Percentiles rank a stretch among this genome's conserved stretches.
phyloP scores from a whole-genome alignment of 2,329 filamentous ascomycete species.

The Botrytis hyacinthi region DNA sequence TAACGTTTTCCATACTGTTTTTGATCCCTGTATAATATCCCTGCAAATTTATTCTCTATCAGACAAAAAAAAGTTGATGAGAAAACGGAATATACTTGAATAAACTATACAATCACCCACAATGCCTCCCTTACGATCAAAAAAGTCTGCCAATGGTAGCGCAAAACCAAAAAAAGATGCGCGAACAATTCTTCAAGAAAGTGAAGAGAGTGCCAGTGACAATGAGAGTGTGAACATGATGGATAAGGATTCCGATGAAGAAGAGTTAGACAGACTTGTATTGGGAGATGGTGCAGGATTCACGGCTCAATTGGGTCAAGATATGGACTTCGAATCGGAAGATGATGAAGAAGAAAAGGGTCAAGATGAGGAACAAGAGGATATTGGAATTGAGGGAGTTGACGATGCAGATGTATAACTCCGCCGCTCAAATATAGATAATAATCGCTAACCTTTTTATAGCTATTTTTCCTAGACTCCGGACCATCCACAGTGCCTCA shows the following conservation, averaged over 20 bases:
- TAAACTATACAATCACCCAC: slow-evolving; percentile 8
- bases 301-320: slow-evolving; percentile 65
- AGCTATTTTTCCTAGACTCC: slow-evolving; percentile 43
- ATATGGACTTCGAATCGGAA: slow-evolving; percentile 41
- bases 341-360: slow-evolving; percentile 35
- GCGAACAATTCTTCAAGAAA: slow-evolving; percentile 15
- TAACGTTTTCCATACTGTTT: neutral
- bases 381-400: slow-evolving; percentile 58
- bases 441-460: slow-evolving; percentile 21
- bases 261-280: slow-evolving; percentile 82
- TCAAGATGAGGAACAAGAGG: slow-evolving; percentile 45
- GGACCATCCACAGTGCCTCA: slow-evolving; percentile 34
- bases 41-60: slow-evolving; percentile 11
- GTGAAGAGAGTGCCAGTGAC: slow-evolving; percentile 29
- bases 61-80: slow-evolving; percentile 16
- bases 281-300: slow-evolving; percentile 88
- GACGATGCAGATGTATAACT: slow-evolving; percentile 64
- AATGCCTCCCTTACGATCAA: slow-evolving; percentile 37
- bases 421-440: neutral
- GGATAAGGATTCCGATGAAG: slow-evolving; percentile 79
- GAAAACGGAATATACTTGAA: slow-evolving; percentile 6
- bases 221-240: slow-evolving; percentile 39
- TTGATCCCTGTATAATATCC: neutral
- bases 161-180: slow-evolving; percentile 19
- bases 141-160: slow-evolving; percentile 31